Base-by-base conservation (phyloP, 352 stramenopile genomes). In the Elongisporangium anandrum region DNA sequence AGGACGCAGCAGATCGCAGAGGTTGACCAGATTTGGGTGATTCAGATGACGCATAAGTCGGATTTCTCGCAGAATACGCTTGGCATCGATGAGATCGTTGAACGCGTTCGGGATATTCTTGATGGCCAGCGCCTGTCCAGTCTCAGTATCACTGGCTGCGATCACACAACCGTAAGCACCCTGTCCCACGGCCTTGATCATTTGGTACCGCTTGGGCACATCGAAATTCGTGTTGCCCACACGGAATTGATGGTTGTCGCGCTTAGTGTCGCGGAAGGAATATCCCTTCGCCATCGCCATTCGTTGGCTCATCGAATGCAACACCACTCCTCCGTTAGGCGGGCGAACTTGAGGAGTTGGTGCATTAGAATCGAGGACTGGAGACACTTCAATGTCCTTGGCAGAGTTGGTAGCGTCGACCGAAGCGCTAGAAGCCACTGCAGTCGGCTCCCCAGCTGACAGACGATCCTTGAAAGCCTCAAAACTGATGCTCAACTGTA, bases 71-170 rank as follows among this genome's bases (percentile, higher is more conserved):
- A 96, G 64, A 57, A 94, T 95, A 22, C 86, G 85, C 75, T 95
- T 95, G 16, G 86, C 83, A 60, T 95, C 88, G 47, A 93, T 89
- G 26, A 95, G 64, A 62, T 95, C 86, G 39, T 94, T 92, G 57
- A 96, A 96, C 4, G 94, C 94, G 62, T 96, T 97, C 26, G 94
- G 91, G 15, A 98, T 91, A 79, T 98, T 98, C 72, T 98, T 98
- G 66, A 98, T 98, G 5, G 94, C 95, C 24, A 98, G 88, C 56
- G 94, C 87, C 52, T 88, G 81, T 2, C 89, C 85, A 1, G 87
- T 94, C 56, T 93, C 83, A 51, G 76, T 94, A 68, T 95, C 83
- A 54, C 87, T 95, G 17, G 81, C 82, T 51, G 85, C 85, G 55
- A 98, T 96, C 54, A 98, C 92, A 56, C 91, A 93, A 16, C 92